These are phyloP conservation scores for Exidia glandulosa DNA, from an alignment of 768 basidiomycete genomes.

Conservation along the genomic window DNA sequence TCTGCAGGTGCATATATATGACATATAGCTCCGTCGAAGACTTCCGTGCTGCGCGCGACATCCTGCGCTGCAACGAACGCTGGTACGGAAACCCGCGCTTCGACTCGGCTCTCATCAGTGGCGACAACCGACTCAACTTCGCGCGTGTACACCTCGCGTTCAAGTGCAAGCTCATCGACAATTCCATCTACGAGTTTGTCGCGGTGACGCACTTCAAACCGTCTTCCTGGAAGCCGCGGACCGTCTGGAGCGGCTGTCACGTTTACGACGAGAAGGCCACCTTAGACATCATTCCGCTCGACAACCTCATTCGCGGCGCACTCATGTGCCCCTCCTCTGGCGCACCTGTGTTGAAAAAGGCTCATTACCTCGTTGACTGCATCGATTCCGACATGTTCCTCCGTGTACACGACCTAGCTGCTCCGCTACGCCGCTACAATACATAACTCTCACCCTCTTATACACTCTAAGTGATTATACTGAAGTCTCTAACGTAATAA, in stretches of 20 bases:
- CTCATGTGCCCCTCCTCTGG: background rate
- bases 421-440: no score
- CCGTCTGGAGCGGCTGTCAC: slow-evolving; percentile 11
- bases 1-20: slow-evolving; percentile 15
- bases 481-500: no score
- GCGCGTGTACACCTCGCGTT: background rate
- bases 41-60: slow-evolving; percentile 15
- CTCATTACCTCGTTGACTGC: background rate
- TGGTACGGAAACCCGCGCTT: slow-evolving; percentile 13
- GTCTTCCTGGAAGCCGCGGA: slow-evolving; percentile 7
- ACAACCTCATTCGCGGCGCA: background rate
- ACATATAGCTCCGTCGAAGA: slow-evolving; percentile 17
- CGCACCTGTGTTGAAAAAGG: background rate
- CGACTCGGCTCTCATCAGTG: slow-evolving; percentile 13
- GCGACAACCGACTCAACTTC: background rate
- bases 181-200: slow-evolving; percentile 9
- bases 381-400: slow-evolving; percentile 1
- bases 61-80: slow-evolving; percentile 16
- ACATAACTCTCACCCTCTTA: no score
- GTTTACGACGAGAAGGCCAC: slow-evolving; percentile 8
- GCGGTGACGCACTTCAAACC: slow-evolving; percentile 2
- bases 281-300: slow-evolving; percentile 3
- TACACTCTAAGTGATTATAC: no score
- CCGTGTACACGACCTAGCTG: background rate
- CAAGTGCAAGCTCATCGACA: background rate